Percentiles rank a stretch among this genome's conserved stretches.
Conservation (phyloP, 2,329 filamentous ascomycete species). For the Nannizzia gypsea region DNA sequence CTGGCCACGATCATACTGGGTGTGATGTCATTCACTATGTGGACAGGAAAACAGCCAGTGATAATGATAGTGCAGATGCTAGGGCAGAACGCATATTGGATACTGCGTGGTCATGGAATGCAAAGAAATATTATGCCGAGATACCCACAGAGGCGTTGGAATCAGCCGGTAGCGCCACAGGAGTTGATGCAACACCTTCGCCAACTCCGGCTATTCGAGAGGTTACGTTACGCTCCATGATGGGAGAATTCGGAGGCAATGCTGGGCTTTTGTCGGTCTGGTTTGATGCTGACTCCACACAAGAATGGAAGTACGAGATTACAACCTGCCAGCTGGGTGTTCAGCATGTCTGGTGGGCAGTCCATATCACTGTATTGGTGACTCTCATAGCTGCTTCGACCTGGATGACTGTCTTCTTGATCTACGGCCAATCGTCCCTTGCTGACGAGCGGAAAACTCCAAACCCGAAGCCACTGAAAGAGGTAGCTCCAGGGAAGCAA, state of each 20-base stretch:
- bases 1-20: constrained; percentile 89
- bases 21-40: constrained; percentile 82
- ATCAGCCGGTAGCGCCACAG: background rate
- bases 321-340: constrained; percentile 64
- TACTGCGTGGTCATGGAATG: constrained; percentile 26
- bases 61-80: constrained; percentile 9
- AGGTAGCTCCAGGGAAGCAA: too few relatives aligned
- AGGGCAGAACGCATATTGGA: background rate
- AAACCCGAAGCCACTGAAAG: constrained; percentile 18
- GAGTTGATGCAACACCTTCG: background rate
- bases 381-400: constrained; percentile 26
- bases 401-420: constrained; percentile 8
- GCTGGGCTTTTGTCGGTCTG: constrained; percentile 78
- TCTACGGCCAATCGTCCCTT: background rate
- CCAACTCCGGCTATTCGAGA: constrained; percentile 53
- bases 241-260: constrained; percentile 91
- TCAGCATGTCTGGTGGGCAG: constrained; percentile 89
- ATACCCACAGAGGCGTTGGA: background rate
- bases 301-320: constrained; percentile 76
- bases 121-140: constrained; percentile 20
- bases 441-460: constrained; percentile 11
- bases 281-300: constrained; percentile 57
- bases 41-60: constrained; percentile 40
- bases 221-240: constrained; percentile 93
- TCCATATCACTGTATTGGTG: constrained; percentile 61